A percentile compares a stretch with the other conserved stretches of the same genome.
Evolutionary conservation across 148 eudicot genomes (phyloP).

Genomic region (Silene uniflora): DNA sequence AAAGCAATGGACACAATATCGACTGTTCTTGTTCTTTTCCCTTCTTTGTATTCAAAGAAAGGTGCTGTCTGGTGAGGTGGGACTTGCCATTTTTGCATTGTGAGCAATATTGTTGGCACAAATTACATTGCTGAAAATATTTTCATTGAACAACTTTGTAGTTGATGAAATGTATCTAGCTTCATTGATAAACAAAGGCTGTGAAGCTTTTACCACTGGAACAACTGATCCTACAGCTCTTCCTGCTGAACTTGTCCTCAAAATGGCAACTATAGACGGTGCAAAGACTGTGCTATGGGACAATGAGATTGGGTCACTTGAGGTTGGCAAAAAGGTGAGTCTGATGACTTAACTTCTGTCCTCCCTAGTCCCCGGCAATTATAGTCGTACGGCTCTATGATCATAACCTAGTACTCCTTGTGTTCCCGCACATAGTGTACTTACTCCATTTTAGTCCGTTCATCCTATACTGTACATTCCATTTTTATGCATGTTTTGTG

Average conservation of each 20-base stretch:
- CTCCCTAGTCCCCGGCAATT: not conserved
- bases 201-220: slow-evolving; percentile 62
- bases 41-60: not conserved
- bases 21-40: not conserved
- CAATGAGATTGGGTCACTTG: slow-evolving; percentile 84
- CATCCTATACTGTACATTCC: not conserved
- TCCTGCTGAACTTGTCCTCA: slow-evolving; percentile 71
- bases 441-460: not conserved
- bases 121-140: not conserved
- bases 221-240: slow-evolving; percentile 85
- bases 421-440: not conserved
- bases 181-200: slow-evolving; percentile 87
- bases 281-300: slow-evolving; percentile 92
- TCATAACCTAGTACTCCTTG: not conserved
- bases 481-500: not conserved
- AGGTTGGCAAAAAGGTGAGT: slow-evolving; percentile 82
- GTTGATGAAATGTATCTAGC: slow-evolving; percentile 99
- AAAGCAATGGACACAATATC: not conserved
- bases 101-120: not conserved
- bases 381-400: not conserved
- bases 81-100: not conserved
- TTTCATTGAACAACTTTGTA: slow-evolving; percentile 25
- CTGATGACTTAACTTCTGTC: not conserved
- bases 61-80: not conserved
- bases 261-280: slow-evolving; percentile 86